Evolutionary conservation across 2,329 filamentous ascomycete genomes (phyloP), one percentile per base, ranked within the genome.

Genomic region (Knufia petricola): DNA sequence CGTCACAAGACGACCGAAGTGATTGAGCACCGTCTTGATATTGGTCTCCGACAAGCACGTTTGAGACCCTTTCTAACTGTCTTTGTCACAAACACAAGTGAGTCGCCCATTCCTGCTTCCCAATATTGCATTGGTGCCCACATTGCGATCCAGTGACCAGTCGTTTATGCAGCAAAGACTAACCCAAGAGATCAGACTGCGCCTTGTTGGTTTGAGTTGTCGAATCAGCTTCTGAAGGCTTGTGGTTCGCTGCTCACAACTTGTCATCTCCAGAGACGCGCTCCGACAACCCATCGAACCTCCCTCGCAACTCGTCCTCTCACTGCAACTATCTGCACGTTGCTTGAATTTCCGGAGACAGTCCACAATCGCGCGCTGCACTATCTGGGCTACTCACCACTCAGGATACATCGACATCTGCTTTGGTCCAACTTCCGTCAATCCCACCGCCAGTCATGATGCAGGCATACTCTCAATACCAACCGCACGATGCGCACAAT

Each of bases 381-480:
- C 34, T 15, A 21, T 21, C 8, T n/a, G 36, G 17, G 13, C 20
- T 41, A 3, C 24, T 23, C 46, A 42, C 28, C 37, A 42, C 38
- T 32, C 28, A 42, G 19, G 6, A 19, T 23, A 23, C 37, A 23
- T 32, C 50, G 53, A 54, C 52, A 49, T 52, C 44, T 45, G 42
- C 28, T 44, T 52, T 46, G 44, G 28, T 38, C 24, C 31, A 32
- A 52, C 48, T 56, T 50, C 45, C 15, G 19, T 23, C 40, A 49
- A 57, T 57, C 54, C 59, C 59, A 46, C 24, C 45, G 52, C 46
- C 52, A 49, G 55, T 52, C 57, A 83, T 76, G 70, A 85, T 86
- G 82, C 82, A 85, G 69, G 85, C 85, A 73, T 77, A 79, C 66
- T 79, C 82, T 69, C 84, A 85, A 64, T 79, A 82, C 63, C 81